Percentiles rank a stretch among this genome's conserved stretches.
phyloP scores from a whole-genome alignment of 2,329 filamentous ascomycete genomes.

The Monosporascus ibericus region DNA sequence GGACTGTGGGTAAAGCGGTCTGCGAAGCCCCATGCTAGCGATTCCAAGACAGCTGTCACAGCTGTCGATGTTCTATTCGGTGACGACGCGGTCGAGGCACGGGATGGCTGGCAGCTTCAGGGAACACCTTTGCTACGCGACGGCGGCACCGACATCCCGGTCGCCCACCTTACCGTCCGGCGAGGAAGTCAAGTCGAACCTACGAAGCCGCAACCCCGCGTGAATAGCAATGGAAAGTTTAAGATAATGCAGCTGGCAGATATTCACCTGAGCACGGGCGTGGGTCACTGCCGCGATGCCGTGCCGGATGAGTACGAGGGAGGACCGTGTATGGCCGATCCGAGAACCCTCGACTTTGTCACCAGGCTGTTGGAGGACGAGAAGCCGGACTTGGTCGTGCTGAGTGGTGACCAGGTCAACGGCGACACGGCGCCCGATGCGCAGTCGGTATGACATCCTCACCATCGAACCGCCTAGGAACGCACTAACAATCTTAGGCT shows the following conservation, averaged over 20 bases:
- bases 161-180: slow-evolving; percentile 71
- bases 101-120: slow-evolving; percentile 75
- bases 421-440: slow-evolving; percentile 88
- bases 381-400: slow-evolving; percentile 83
- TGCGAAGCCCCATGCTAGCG: slow-evolving; percentile 64
- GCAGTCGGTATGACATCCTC: slow-evolving; percentile 59
- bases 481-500: slow-evolving; percentile 43
- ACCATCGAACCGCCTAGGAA: background rate
- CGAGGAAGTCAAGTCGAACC: slow-evolving; percentile 60
- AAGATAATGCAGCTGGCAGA: slow-evolving; percentile 98
- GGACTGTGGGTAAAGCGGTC: slow-evolving; percentile 81
- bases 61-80: slow-evolving; percentile 84
- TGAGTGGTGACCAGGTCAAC: slow-evolving; percentile 93
- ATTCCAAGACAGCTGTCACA: slow-evolving; percentile 69
- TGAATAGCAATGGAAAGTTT: slow-evolving; percentile 85
- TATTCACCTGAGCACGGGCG: slow-evolving; percentile 84
- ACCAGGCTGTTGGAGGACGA: slow-evolving; percentile 80
- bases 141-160: slow-evolving; percentile 52
- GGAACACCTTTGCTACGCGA: slow-evolving; percentile 69
- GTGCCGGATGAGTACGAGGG: slow-evolving; percentile 66
- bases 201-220: slow-evolving; percentile 66
- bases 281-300: slow-evolving; percentile 81
- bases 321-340: slow-evolving; percentile 83
- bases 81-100: slow-evolving; percentile 83
- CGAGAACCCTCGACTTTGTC: slow-evolving; percentile 85